phyloP scores from a whole-genome alignment of 2,329 filamentous ascomycete species.

The Neodidymelliopsis sp. region DNA sequence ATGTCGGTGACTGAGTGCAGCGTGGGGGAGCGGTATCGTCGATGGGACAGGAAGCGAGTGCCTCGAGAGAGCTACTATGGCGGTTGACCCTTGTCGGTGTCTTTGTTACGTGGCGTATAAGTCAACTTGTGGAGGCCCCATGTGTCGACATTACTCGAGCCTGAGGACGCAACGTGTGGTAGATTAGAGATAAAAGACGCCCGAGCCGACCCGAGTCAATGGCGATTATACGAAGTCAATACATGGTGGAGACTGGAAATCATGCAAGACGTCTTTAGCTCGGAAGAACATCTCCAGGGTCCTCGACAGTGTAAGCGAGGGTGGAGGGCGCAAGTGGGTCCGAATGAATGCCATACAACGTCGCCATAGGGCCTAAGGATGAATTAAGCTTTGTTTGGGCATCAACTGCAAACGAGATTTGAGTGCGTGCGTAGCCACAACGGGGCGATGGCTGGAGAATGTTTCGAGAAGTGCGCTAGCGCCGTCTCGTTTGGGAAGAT shows the following conservation, averaged over 20 bases:
- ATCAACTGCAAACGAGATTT: conserved; percentile 18
- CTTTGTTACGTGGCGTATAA: neutral
- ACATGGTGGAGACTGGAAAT: conserved; percentile 6
- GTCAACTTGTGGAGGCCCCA: neutral
- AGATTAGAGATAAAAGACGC: neutral
- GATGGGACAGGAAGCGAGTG: neutral
- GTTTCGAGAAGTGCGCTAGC: conserved; percentile 31
- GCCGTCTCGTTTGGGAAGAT: conserved; percentile 27
- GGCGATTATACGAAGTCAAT: neutral
- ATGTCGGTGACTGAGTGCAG: neutral
- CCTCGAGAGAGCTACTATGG: neutral
- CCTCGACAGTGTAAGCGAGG: conserved; percentile 1
- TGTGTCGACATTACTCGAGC: neutral
- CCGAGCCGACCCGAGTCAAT: neutral
- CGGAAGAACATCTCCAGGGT: neutral
- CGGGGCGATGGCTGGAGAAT: conserved; percentile 8
- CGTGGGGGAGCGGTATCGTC: neutral
- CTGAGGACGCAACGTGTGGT: too few relatives aligned
- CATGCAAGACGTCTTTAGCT: neutral
- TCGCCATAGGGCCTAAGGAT: conserved; percentile 2
- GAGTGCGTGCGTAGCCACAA: conserved; percentile 7
- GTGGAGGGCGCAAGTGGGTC: conserved; percentile 1
- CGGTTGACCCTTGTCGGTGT: neutral
- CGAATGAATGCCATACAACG: neutral
- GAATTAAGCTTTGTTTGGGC: conserved; percentile 9